A percentile compares a stretch with the other conserved stretches of the same genome.
Evolutionary conservation across 2,329 filamentous ascomycete genomes (phyloP).

Genomic region (Harringtonia lauricola): DNA sequence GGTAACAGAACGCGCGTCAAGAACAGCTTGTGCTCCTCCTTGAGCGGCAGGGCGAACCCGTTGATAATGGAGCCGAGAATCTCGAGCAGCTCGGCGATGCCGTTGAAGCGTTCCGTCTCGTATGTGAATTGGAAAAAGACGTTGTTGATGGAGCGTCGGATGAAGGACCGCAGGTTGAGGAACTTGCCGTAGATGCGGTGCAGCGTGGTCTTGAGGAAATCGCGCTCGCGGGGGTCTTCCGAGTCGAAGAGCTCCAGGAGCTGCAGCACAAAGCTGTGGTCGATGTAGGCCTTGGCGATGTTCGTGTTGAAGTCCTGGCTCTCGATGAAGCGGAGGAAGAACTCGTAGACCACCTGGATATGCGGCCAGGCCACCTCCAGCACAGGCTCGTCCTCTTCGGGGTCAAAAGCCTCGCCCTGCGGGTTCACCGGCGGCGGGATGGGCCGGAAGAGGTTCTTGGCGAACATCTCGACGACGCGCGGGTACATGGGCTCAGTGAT

Average conservation of each 20-base stretch:
- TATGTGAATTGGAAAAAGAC: conserved; percentile 99
- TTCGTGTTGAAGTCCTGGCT: conserved; percentile 99
- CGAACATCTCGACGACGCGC: conserved; percentile 96
- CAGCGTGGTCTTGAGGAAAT: conserved; percentile 95
- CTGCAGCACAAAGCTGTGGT: conserved; percentile 94
- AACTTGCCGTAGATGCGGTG: conserved; percentile 99
- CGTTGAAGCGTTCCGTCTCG: conserved; percentile 96
- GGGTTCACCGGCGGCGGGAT: conserved; percentile 96
- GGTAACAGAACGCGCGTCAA: conserved; percentile 86
- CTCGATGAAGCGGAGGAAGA: conserved; percentile 97
- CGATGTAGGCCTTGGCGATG: conserved; percentile 97
- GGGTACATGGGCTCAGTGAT: conserved; percentile 99
- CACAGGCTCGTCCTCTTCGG: conserved; percentile 96
- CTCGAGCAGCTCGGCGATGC: conserved; percentile 90
- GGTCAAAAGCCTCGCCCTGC: conserved; percentile 95
- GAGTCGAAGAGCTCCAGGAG: conserved; percentile 97
- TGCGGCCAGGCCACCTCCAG: conserved; percentile 98
- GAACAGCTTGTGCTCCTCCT: conserved; percentile 98
- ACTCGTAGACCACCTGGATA: conserved; percentile 98
- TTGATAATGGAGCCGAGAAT: conserved; percentile 99
- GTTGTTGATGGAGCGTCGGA: conserved; percentile 97
- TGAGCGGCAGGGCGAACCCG: conserved; percentile 88
- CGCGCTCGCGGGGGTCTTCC: conserved; percentile 89
- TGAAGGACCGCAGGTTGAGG: conserved; percentile 92
- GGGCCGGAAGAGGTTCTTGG: conserved; percentile 94